Conservation (phyloP, 257 asterid species). For the Salvia miltiorrhiza region DNA sequence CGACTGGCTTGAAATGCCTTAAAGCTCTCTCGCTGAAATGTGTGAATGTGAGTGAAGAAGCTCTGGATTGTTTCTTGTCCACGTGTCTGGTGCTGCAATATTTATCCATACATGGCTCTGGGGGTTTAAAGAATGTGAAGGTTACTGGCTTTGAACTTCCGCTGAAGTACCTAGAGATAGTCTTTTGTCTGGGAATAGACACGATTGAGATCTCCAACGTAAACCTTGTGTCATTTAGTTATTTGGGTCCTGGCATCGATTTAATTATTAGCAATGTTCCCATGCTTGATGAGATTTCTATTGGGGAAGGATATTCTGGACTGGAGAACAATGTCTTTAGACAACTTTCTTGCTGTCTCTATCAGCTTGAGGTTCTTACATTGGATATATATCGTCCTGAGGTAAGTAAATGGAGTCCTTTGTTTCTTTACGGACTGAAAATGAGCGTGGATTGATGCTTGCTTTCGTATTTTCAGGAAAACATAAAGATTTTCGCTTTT, state of each 20-base stretch:
- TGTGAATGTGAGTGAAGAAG: slow-evolving; percentile 44
- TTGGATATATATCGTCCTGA: slow-evolving; percentile 43
- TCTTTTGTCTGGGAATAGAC: slow-evolving; percentile 19
- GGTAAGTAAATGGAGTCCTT: slow-evolving; percentile 27
- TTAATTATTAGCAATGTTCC: slow-evolving; percentile 39
- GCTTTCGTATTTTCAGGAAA: slow-evolving; percentile 30
- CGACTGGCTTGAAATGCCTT: slow-evolving; percentile 33
- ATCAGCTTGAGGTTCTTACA: slow-evolving; percentile 47
- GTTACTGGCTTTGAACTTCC: slow-evolving; percentile 30
- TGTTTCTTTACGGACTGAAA: background rate
- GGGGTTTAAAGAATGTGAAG: slow-evolving; percentile 29
- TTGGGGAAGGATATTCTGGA: slow-evolving; percentile 28
- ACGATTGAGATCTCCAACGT: slow-evolving; percentile 34
- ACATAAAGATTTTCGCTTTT: slow-evolving; percentile 27
- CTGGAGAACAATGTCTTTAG: slow-evolving; percentile 39
- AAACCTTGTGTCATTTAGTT: slow-evolving; percentile 42
- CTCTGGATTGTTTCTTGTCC: slow-evolving; percentile 30
- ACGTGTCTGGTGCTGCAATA: slow-evolving; percentile 31
- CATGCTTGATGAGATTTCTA: slow-evolving; percentile 37
- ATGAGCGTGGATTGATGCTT: background rate
- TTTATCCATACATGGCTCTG: slow-evolving; percentile 34
- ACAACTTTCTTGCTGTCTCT: slow-evolving; percentile 44
- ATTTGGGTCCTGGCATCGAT: slow-evolving; percentile 31
- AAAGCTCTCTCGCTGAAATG: slow-evolving; percentile 31
- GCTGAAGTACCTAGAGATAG: slow-evolving; percentile 40